These are phyloP conservation scores for Fomes fomentarius DNA, from an alignment of 1,284 basidiomycete species.

Conservation along the genomic window DNA sequence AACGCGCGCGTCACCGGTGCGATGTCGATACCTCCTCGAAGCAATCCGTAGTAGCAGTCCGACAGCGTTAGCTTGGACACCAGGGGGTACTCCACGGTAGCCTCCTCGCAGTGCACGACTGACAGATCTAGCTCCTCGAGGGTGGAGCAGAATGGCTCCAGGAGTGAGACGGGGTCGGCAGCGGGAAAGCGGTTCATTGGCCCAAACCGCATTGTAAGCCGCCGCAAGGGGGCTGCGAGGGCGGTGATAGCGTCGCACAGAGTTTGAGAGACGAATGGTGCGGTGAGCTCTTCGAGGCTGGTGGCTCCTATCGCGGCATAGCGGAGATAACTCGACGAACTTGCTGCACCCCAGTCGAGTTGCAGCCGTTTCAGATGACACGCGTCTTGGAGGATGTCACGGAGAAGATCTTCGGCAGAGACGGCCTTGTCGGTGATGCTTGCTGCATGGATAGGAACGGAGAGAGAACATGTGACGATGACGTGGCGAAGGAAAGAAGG, in stretches of 20 bases:
- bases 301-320: not conserved
- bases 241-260: constrained; percentile 4
- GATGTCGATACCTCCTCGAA: constrained; percentile 11
- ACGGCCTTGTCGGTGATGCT: not conserved
- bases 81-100: not conserved
- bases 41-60: constrained; percentile 11
- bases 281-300: constrained; percentile 6
- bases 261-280: constrained; percentile 3
- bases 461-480: constrained; percentile 10
- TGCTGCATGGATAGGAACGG: not conserved
- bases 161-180: constrained; percentile 7
- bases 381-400: constrained; percentile 6
- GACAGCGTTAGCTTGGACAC: constrained; percentile 7
- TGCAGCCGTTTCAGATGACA: not conserved
- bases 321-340: constrained; percentile 4
- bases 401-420: not conserved
- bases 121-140: constrained; percentile 9
- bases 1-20: constrained; percentile 7
- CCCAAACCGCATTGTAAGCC: constrained; percentile 1
- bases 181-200: constrained; percentile 4
- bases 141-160: constrained; percentile 5
- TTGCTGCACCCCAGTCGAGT: constrained; percentile 17
- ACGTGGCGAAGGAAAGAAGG: constrained; percentile 10
- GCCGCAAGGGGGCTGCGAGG: constrained; percentile 8
- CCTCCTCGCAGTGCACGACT: constrained; percentile 9